Base-by-base conservation (phyloP, 495 filamentous ascomycete genomes). In the Recurvomyces mirabilis region DNA sequence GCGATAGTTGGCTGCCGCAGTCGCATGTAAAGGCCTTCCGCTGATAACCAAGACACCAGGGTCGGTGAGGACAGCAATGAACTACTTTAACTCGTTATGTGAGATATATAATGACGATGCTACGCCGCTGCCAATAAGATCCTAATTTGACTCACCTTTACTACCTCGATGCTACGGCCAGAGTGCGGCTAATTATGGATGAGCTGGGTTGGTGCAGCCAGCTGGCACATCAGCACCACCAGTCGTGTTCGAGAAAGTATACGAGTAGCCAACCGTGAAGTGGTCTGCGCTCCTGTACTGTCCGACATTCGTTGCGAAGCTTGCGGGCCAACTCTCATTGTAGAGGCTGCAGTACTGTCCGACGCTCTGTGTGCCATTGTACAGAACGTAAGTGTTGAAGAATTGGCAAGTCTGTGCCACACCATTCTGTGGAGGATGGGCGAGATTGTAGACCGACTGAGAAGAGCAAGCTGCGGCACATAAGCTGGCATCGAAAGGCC, bases 331-430 rank as follows among this genome's bases (percentile, higher is more conserved):
- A 20, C 33, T 34, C 39, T 49, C 38, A 32, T 39, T 43, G 43
- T 52, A 52, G 22, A 47, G 39, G 18, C 43, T 14, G 38, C 49
- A 52, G 38, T 46, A 46, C 41, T 47, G 44, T 2, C 29, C 25
- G 9, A 43, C 25, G 25, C 10, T 13, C 29, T 43, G 37, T 3
- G 29, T 34, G 39, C 48, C 48, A 19, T 49, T 49, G 40, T 34
- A 30, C 11, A 54, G 21, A 19, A 54, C 29, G 20, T 54, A 54
- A 2, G 51, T 54, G 29, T 54, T 54, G 51, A 49, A 54, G 46
- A 54, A 54, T 25, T 49, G 39, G 46, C 51, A 54, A 3, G 46
- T 49, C 21, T 26, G 18, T 4, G 39, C 30, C 26, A 1, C 30
- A 1, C 45, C 45, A 26, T 18, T 20, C 22, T 14, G 17, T 11